A percentile compares a stretch with the other conserved stretches of the same genome.
Conservation (phyloP, 2,329 filamentous ascomycete genomes). For the Huntiella decipiens region DNA sequence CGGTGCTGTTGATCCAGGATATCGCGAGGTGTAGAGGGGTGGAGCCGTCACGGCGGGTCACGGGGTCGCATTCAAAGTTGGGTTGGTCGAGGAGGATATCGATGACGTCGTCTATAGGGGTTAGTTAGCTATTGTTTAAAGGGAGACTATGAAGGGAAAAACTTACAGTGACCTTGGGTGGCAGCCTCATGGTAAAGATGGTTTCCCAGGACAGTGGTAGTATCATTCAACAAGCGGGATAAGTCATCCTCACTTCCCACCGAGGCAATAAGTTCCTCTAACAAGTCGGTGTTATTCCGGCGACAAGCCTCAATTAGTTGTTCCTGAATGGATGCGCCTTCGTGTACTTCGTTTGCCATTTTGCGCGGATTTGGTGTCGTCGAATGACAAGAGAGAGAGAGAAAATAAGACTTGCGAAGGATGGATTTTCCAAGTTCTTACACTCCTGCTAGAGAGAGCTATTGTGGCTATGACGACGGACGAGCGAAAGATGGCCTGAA, state of each 20-base stretch:
- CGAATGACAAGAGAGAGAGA: no score
- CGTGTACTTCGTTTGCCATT: slow-evolving; percentile 9
- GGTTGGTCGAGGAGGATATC: slow-evolving; percentile 69
- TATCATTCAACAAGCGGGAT: slow-evolving; percentile 64
- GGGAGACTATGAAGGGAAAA: background rate
- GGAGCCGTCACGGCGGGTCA: slow-evolving; percentile 52
- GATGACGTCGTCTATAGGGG: slow-evolving; percentile 49
- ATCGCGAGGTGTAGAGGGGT: slow-evolving; percentile 66
- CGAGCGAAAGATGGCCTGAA: no score
- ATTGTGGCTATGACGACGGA: no score
- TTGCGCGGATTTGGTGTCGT: background rate
- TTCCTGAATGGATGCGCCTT: slow-evolving; percentile 76
- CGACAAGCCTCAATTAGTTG: slow-evolving; percentile 83
- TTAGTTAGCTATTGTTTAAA: slow-evolving; percentile 5
- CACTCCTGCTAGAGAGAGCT: no score
- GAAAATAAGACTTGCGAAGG: no score
- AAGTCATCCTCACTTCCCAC: slow-evolving; percentile 45
- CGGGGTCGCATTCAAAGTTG: slow-evolving; percentile 67
- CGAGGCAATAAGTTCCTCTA: slow-evolving; percentile 51
- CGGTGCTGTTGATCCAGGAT: slow-evolving; percentile 53
- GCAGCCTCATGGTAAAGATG: slow-evolving; percentile 82
- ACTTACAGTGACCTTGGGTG: slow-evolving; percentile 63
- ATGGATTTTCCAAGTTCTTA: no score
- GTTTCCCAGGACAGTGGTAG: slow-evolving; percentile 71
- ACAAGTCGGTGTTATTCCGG: slow-evolving; percentile 74